Evolutionary conservation across 2,329 filamentous ascomycete species (phyloP).

Genomic region (Penicillium sp.): DNA sequence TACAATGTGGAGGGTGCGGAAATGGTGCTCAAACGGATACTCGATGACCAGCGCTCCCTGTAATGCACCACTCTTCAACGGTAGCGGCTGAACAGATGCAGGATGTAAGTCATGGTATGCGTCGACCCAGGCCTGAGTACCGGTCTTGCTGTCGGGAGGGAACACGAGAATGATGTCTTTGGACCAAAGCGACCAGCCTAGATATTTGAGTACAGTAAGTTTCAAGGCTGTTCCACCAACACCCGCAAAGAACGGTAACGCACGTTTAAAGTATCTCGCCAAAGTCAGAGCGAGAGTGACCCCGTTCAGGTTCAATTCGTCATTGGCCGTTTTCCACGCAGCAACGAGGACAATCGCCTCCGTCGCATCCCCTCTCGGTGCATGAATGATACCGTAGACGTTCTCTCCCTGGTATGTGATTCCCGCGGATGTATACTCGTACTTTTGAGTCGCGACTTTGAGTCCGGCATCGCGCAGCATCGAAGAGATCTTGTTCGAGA

Average conservation of each 20-base stretch:
- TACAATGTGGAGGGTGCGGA: constrained; percentile 81
- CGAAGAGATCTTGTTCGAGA: constrained; percentile 65
- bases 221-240: not conserved
- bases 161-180: constrained; percentile 96
- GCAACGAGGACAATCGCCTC: constrained; percentile 92
- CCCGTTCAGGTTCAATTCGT: constrained; percentile 75
- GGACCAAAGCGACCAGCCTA: constrained; percentile 93
- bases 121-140: constrained; percentile 94
- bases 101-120: constrained; percentile 91
- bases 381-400: constrained; percentile 86
- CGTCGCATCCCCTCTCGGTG: constrained; percentile 89
- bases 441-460: constrained; percentile 83
- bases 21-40: constrained; percentile 77
- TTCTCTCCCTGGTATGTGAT: constrained; percentile 74
- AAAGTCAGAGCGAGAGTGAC: constrained; percentile 80
- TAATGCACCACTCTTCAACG: constrained; percentile 85
- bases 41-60: constrained; percentile 93
- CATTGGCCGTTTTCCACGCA: constrained; percentile 77
- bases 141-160: constrained; percentile 79
- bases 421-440: constrained; percentile 75
- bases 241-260: constrained; percentile 13
- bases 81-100: constrained; percentile 63
- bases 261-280: constrained; percentile 87
- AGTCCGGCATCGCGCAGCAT: constrained; percentile 74
- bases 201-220: not conserved